Base-by-base conservation (phyloP, 345 rosid genomes). In the Anacardium occidentale region DNA sequence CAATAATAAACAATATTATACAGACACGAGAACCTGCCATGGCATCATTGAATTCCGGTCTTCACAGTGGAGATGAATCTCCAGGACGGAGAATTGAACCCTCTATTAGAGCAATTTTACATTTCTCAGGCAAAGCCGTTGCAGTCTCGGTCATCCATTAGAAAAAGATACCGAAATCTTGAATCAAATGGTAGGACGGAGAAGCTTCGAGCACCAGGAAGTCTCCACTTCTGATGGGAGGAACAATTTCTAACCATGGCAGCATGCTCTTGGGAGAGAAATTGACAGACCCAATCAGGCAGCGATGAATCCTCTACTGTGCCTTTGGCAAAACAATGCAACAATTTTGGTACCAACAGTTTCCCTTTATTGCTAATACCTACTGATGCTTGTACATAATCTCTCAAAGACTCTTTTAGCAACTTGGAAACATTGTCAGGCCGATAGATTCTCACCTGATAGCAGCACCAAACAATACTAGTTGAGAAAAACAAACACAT, bases 251-350 rank as follows among this genome's bases (percentile, higher is more conserved):
- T 75, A 17, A 85, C 86, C 78, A 75, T 70, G 64, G 76, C 75
- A 26, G 84, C 91, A 66, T 87, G 90, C 74, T 83, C 76, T 24
- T 80, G 79, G 2, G 69, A 52, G 37, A 89, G 88, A 71, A 75
- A 87, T 77, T 79, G 88, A 62, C 91, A 82, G 50, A 89, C 81
- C 93, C 93, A 87, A 26, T 81, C 89, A 2, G 87, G 82, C 47
- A 85, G 70, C 62, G 69, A 66, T 9, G 72, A 64, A 68, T 87
- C 88, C 29, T 85, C 80, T 7, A 80, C 85, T 0, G 58, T 66
- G 57, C 78, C 87, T 83, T 85, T 87, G 71, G 81, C 78, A 60
- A 76, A 84, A 75, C 83, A 81, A 74, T 87, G 83, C 71, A 87
- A 40, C 78, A 87, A 80, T 80, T 87, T 85, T 14, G 94, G 91